phyloP scores from a whole-genome alignment of 2,329 filamentous ascomycete genomes.

The Ophiocordyceps camponoti-rufipedis region DNA sequence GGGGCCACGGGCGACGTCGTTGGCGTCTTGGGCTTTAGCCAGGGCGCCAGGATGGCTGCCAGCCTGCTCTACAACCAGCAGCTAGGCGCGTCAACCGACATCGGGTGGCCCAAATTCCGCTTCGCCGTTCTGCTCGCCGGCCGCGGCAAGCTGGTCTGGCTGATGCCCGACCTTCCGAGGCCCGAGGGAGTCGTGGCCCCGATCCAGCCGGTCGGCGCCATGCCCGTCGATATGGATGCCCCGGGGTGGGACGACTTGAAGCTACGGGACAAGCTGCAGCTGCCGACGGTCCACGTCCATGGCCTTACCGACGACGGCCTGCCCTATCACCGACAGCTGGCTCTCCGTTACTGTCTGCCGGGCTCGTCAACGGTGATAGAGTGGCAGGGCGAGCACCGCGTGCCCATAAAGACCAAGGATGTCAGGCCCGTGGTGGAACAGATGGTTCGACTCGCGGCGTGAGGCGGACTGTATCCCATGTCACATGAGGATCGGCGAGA shows the following conservation, averaged over 20 bases:
- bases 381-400: conserved; percentile 1
- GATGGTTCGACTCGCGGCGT: background rate
- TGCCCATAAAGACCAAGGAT: conserved; percentile 1
- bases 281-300: conserved; percentile 5
- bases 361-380: conserved; percentile 1
- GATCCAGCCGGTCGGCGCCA: background rate
- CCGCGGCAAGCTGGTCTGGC: conserved; percentile 2
- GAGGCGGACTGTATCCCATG: background rate
- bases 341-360: background rate
- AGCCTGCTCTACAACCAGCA: conserved; percentile 42
- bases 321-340: conserved; percentile 22
- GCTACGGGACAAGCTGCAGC: conserved; percentile 1
- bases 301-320: conserved; percentile 40
- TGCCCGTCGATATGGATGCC: background rate
- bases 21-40: conserved; percentile 41
- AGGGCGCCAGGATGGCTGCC: conserved; percentile 38
- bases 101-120: conserved; percentile 1
- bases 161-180: conserved; percentile 2
- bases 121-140: conserved; percentile 5
- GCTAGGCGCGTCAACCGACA: conserved; percentile 8
- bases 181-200: background rate
- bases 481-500: background rate
- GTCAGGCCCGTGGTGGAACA: background rate
- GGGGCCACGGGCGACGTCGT: conserved; percentile 32
- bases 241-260: background rate